Conservation (phyloP, 768 basidiomycete species). For the Amanita subjunquillea region DNA sequence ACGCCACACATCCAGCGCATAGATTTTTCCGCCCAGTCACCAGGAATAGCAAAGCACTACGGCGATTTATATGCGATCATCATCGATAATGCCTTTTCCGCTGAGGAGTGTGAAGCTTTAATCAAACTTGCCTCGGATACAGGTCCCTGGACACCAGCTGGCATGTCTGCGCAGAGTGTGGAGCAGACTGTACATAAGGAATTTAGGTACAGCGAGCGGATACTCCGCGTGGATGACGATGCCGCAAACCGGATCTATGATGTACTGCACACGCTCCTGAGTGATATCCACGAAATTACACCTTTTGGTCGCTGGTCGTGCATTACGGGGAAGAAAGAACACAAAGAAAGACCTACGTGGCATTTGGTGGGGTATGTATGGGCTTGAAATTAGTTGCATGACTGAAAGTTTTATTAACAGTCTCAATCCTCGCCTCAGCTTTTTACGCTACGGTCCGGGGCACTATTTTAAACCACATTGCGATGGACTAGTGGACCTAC, state of each 20-base stretch:
- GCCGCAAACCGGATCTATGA: constrained; percentile 19
- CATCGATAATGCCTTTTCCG: constrained; percentile 26
- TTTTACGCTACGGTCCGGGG: constrained; percentile 32
- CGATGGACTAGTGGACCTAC: constrained; percentile 24
- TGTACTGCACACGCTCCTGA: constrained; percentile 21
- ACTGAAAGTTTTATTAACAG: constrained; percentile 10
- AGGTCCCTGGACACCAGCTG: constrained; percentile 22
- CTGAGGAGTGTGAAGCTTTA: constrained; percentile 24
- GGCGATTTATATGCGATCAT: constrained; percentile 23
- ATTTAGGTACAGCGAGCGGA: constrained; percentile 26
- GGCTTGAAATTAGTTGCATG: background rate
- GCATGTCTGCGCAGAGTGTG: constrained; percentile 14
- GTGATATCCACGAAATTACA: constrained; percentile 20
- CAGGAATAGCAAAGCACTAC: constrained; percentile 17
- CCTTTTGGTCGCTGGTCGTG: constrained; percentile 20
- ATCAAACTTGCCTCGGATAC: constrained; percentile 18
- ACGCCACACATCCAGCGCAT: constrained; percentile 8
- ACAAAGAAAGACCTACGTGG: constrained; percentile 22
- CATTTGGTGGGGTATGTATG: constrained; percentile 21
- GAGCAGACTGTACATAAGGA: constrained; percentile 18
- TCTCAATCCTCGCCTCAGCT: constrained; percentile 28
- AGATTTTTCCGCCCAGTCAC: constrained; percentile 20
- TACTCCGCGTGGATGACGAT: constrained; percentile 20
- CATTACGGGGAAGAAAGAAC: constrained; percentile 19
- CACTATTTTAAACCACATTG: constrained; percentile 31